These are phyloP conservation scores for Kuraishia borneana DNA, from an alignment of 805 yeast species.

Conservation along the genomic window DNA sequence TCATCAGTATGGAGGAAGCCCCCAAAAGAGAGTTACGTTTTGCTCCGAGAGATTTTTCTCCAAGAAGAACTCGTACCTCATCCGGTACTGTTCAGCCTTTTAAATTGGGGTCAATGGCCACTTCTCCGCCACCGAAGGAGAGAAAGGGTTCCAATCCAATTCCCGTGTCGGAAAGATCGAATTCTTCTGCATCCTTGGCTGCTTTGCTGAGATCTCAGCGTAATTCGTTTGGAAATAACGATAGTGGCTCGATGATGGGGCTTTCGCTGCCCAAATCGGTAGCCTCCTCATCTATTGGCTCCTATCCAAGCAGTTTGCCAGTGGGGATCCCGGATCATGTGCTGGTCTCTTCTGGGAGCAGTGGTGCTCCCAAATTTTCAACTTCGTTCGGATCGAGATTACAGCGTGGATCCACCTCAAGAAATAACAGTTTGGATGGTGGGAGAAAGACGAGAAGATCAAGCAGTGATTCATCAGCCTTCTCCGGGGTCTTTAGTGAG, in stretches of 20 bases:
- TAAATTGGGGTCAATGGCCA: constrained; percentile 48
- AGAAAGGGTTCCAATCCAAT: constrained; percentile 21
- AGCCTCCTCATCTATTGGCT: not conserved
- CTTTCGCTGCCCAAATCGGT: constrained; percentile 9
- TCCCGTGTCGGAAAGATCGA: constrained; percentile 23
- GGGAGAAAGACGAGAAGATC: constrained; percentile 3
- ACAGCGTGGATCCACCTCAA: constrained; percentile 3
- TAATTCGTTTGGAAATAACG: constrained; percentile 1
- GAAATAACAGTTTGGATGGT: constrained; percentile 17
- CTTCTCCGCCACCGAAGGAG: constrained; percentile 23
- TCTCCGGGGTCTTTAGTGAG: constrained; percentile 13
- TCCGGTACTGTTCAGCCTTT: constrained; percentile 44
- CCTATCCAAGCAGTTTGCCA: not conserved
- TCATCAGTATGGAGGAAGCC: constrained; percentile 32
- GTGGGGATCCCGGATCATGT: not conserved
- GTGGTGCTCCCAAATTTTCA: constrained; percentile 47
- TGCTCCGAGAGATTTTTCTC: constrained; percentile 5
- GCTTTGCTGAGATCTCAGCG: constrained; percentile 32
- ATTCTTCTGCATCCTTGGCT: constrained; percentile 42
- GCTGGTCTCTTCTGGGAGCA: constrained; percentile 12
- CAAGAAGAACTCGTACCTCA: constrained; percentile 14
- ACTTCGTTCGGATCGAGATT: constrained; percentile 63
- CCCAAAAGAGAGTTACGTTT: constrained; percentile 1
- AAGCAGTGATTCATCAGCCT: constrained; percentile 7
- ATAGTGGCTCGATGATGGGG: constrained; percentile 4